Percentiles rank a stretch among this genome's conserved stretches.
These are phyloP conservation scores for Aspergillus awamori DNA, from an alignment of 2,329 filamentous ascomycete species.

Conservation along the genomic window DNA sequence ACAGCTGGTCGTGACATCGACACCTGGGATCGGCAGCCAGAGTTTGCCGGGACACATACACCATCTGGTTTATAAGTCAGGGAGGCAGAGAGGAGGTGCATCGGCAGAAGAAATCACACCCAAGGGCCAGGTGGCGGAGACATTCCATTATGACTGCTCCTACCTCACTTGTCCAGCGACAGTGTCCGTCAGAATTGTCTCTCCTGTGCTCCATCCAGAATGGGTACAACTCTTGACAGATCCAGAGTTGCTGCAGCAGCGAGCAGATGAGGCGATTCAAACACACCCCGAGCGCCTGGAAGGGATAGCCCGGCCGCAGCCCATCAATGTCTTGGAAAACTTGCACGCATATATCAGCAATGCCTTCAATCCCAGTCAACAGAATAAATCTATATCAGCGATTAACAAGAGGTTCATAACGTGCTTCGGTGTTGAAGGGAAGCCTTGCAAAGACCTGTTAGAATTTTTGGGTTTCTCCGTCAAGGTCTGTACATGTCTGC, in stretches of 20 bases:
- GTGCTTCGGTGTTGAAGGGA: conserved; percentile 61
- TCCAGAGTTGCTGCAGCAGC: conserved; percentile 52
- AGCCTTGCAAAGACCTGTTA: conserved; percentile 59
- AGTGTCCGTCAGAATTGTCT: conserved; percentile 56
- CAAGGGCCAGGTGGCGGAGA: conserved; percentile 45
- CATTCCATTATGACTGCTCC: conserved; percentile 62
- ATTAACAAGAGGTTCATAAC: conserved; percentile 67
- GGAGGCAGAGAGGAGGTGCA: conserved; percentile 33
- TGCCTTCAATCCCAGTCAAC: conserved; percentile 54
- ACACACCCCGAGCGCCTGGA: conserved; percentile 58
- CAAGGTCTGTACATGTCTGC: conserved; percentile 40
- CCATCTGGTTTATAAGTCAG: conserved; percentile 57
- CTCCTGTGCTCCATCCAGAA: conserved; percentile 54
- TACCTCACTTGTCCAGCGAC: conserved; percentile 57
- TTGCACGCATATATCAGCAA: conserved; percentile 64
- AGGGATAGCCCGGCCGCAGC: conserved; percentile 53
- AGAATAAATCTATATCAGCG: conserved; percentile 58
- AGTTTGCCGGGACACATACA: conserved; percentile 59
- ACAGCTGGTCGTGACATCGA: conserved; percentile 59
- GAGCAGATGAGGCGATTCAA: conserved; percentile 57
- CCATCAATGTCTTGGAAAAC: conserved; percentile 59
- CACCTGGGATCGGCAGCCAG: conserved; percentile 49
- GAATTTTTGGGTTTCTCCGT: conserved; percentile 60
- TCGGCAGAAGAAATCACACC: conserved; percentile 26
- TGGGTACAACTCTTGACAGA: conserved; percentile 59